Conservation (phyloP, 495 filamentous ascomycete genomes). For the Penicillium manginii region DNA sequence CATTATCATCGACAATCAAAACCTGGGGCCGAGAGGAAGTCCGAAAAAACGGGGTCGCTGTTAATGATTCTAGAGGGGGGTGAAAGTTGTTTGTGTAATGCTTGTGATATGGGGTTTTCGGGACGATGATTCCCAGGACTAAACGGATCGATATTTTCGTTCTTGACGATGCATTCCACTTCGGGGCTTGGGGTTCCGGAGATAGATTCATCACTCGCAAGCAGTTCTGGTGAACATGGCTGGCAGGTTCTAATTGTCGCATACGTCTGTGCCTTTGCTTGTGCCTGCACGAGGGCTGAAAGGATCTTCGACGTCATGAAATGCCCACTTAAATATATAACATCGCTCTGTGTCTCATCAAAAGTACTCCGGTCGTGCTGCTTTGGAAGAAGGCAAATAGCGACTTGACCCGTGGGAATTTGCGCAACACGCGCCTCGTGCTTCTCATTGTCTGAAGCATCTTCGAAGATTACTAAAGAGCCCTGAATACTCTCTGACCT, state of each 20-base stretch:
- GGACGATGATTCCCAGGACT: too few relatives aligned
- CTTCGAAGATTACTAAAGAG: constrained; percentile 13
- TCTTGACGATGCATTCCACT: too few relatives aligned
- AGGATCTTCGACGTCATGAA: background rate
- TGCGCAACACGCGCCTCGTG: constrained; percentile 7
- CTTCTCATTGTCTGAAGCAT: constrained; percentile 2
- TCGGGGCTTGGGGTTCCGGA: too few relatives aligned
- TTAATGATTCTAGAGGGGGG: background rate
- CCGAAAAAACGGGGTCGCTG: too few relatives aligned
- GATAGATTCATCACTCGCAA: too few relatives aligned
- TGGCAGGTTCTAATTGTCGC: too few relatives aligned
- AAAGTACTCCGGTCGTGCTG: background rate
- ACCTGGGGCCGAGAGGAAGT: constrained; percentile 2
- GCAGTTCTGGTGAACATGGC: too few relatives aligned
- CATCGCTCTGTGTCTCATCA: constrained; percentile 4
- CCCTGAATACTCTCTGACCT: background rate
- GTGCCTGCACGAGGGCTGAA: too few relatives aligned
- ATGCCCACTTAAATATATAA: background rate
- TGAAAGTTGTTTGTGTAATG: background rate
- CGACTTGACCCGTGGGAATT: constrained; percentile 11
- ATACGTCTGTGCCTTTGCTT: too few relatives aligned
- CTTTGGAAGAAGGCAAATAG: constrained; percentile 19
- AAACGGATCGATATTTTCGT: too few relatives aligned
- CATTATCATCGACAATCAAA: constrained; percentile 24
- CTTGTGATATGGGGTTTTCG: background rate